phyloP scores from a whole-genome alignment of 164 flowering plant species.

The Berberis thunbergii region DNA sequence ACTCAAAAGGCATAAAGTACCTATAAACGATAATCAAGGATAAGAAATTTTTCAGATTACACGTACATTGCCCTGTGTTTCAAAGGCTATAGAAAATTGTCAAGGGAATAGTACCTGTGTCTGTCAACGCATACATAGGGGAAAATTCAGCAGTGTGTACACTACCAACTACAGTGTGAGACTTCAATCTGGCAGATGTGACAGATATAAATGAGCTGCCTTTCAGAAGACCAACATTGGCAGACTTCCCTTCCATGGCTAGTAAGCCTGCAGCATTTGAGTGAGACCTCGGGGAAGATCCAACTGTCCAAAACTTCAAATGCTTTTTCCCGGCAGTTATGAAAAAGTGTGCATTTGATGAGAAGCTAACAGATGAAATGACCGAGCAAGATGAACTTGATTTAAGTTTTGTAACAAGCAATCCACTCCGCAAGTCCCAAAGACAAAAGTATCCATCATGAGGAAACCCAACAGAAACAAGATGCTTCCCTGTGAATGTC shows the following conservation, averaged over 20 bases:
- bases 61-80: slow-evolving; percentile 3
- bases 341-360: slow-evolving; percentile 45
- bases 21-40: slow-evolving; percentile 20
- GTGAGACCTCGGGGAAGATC: slow-evolving; percentile 27
- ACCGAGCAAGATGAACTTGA: slow-evolving; percentile 41
- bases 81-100: not conserved
- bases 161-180: slow-evolving; percentile 10
- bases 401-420: slow-evolving; percentile 42
- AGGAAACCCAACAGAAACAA: slow-evolving; percentile 57
- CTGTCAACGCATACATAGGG: slow-evolving; percentile 55
- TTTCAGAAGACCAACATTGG: slow-evolving; percentile 38
- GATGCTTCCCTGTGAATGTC: slow-evolving; percentile 39
- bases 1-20: slow-evolving; percentile 45
- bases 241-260: slow-evolving; percentile 37
- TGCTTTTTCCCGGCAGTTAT: slow-evolving; percentile 65
- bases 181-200: slow-evolving; percentile 20
- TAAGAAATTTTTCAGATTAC: not conserved
- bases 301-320: slow-evolving; percentile 51
- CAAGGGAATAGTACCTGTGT: slow-evolving; percentile 33
- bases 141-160: slow-evolving; percentile 15
- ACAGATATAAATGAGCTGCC: slow-evolving; percentile 52
- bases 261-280: slow-evolving; percentile 19
- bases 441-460: slow-evolving; percentile 55
- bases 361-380: slow-evolving; percentile 45
- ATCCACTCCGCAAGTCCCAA: slow-evolving; percentile 57